phyloP scores from a whole-genome alignment of 768 basidiomycete species.

The Rhodotorula sphaerocarpa region DNA sequence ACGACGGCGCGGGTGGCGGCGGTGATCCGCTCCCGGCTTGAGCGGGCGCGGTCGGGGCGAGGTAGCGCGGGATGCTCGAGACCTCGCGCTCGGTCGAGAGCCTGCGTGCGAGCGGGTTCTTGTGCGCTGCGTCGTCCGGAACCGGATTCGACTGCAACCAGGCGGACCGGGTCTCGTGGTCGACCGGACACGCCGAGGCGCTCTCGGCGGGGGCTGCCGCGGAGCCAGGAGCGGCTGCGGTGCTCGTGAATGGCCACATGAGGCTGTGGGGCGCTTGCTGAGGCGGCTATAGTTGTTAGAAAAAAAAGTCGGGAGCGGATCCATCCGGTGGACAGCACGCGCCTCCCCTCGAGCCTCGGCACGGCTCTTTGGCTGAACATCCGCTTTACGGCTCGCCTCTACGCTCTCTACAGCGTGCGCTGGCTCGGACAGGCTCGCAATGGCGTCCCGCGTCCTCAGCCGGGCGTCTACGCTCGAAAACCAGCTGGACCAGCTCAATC shows the following conservation, averaged over 20 bases:
- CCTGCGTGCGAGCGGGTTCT: slow-evolving; percentile 35
- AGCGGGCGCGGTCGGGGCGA: slow-evolving; percentile 2
- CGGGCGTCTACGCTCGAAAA: slow-evolving; percentile 24
- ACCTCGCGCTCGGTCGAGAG: slow-evolving; percentile 68
- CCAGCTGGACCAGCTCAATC: slow-evolving; percentile 11
- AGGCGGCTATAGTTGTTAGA: too few relatives aligned
- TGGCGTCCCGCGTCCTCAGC: slow-evolving; percentile 15
- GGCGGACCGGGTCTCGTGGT: slow-evolving; percentile 51
- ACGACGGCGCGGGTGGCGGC: slow-evolving; percentile 1
- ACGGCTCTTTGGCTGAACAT: not conserved
- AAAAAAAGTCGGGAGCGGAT: too few relatives aligned
- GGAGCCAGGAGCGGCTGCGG: not conserved
- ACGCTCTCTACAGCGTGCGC: not conserved
- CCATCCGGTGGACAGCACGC: not conserved
- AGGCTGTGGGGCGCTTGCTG: not conserved
- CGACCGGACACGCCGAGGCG: slow-evolving; percentile 54
- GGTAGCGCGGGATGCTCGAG: slow-evolving; percentile 72
- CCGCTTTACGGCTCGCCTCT: not conserved
- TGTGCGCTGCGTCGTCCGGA: not conserved
- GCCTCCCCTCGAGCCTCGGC: not conserved
- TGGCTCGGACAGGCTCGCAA: not conserved
- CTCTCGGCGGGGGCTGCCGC: not conserved
- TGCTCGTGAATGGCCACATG: slow-evolving; percentile 31
- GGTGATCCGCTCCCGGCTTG: not conserved
- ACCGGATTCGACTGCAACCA: slow-evolving; percentile 44